phyloP scores from a whole-genome alignment of 179 eudicot species.

The Corrigiola litoralis region DNA sequence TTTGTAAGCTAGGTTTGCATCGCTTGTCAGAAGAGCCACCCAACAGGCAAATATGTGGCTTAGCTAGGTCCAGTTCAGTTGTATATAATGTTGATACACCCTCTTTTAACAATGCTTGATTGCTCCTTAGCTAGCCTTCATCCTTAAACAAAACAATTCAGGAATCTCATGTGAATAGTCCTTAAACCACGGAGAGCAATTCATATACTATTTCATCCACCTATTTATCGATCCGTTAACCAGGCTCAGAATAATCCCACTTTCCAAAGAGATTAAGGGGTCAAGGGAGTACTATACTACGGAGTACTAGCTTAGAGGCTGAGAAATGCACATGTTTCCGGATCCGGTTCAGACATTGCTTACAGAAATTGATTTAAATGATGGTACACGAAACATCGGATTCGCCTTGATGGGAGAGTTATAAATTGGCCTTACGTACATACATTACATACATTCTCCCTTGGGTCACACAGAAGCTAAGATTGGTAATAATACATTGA shows the following conservation, averaged over 20 bases:
- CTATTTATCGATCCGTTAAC: background rate
- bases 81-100: too few relatives aligned
- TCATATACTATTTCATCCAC: background rate
- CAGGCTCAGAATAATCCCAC: background rate
- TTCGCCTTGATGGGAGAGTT: conserved; percentile 21
- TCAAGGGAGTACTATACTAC: too few relatives aligned
- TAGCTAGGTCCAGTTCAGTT: too few relatives aligned
- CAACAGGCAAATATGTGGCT: too few relatives aligned
- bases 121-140: too few relatives aligned
- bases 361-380: background rate
- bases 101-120: too few relatives aligned
- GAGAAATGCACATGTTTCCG: conserved; percentile 2
- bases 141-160: background rate
- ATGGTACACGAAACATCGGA: conserved; percentile 28
- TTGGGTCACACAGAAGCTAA: conserved; percentile 10
- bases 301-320: too few relatives aligned
- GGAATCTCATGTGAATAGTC: conserved; percentile 9
- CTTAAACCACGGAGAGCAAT: conserved; percentile 9
- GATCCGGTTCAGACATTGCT: conserved; percentile 8
- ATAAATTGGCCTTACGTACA: conserved; percentile 20
- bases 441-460: conserved; percentile 19
- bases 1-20: too few relatives aligned
- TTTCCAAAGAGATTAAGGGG: conserved; percentile 4
- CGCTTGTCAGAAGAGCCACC: too few relatives aligned
- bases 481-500: background rate